A percentile compares a stretch with the other conserved stretches of the same genome.
Conservation (phyloP, 2,329 filamentous ascomycete species). For the Xylariaceae sp. region DNA sequence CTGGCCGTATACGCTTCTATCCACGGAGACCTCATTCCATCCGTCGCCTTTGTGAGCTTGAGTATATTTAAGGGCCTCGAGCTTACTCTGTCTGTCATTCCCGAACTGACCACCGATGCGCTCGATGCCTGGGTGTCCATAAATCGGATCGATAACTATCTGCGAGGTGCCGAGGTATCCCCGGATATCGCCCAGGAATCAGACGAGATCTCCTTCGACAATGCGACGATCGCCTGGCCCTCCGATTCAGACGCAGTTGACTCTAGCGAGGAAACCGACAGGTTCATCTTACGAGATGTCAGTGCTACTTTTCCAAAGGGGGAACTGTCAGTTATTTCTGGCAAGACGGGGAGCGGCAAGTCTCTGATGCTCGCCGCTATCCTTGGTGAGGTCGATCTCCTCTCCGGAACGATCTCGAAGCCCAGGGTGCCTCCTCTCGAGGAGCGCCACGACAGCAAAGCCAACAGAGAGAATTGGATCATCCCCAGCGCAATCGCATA, state of each 20-base stretch:
- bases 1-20: constrained; percentile 62
- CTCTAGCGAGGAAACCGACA: constrained; percentile 45
- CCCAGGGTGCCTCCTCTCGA: constrained; percentile 44
- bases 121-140: constrained; percentile 71
- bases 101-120: constrained; percentile 64
- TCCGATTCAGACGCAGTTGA: constrained; percentile 46
- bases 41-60: constrained; percentile 73
- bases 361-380: constrained; percentile 68
- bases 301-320: constrained; percentile 61
- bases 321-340: constrained; percentile 68
- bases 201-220: constrained; percentile 57
- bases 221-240: constrained; percentile 70
- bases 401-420: constrained; percentile 55
- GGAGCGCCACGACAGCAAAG: constrained; percentile 57
- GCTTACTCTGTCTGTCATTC: constrained; percentile 62
- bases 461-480: constrained; percentile 62
- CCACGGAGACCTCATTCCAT: constrained; percentile 59
- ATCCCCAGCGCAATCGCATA: constrained; percentile 65
- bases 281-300: constrained; percentile 61
- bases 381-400: constrained; percentile 67
- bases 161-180: constrained; percentile 62
- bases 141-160: constrained; percentile 65
- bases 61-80: constrained; percentile 71
- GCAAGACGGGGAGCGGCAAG: constrained; percentile 74
- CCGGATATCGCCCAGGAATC: constrained; percentile 48